phyloP scores from a whole-genome alignment of 257 asterid species.

The Penstemon newberryi region DNA sequence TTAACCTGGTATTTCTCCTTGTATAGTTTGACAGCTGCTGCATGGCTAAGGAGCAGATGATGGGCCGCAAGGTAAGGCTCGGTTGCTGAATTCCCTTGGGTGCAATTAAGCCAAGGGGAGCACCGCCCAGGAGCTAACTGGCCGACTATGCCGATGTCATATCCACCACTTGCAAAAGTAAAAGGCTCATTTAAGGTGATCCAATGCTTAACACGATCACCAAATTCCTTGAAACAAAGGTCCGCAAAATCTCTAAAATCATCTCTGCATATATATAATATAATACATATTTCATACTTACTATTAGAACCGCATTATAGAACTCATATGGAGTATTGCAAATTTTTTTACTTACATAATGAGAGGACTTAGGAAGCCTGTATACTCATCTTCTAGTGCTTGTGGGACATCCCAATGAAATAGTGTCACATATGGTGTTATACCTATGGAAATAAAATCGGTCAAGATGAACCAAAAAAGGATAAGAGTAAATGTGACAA shows the following conservation, averaged over 20 bases:
- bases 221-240: conserved; percentile 55
- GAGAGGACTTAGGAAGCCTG: conserved; percentile 54
- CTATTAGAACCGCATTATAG: neutral
- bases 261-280: conserved; percentile 32
- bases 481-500: neutral
- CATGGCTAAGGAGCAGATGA: conserved; percentile 53
- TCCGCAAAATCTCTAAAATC: conserved; percentile 52
- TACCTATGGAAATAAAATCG: conserved; percentile 31
- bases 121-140: conserved; percentile 56
- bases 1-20: conserved; percentile 47
- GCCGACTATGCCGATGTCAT: conserved; percentile 31
- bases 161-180: conserved; percentile 33
- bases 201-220: conserved; percentile 65
- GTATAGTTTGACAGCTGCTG: conserved; percentile 43
- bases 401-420: conserved; percentile 83
- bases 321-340: neutral
- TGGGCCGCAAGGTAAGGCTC: conserved; percentile 71
- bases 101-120: conserved; percentile 45
- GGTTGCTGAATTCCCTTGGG: conserved; percentile 46
- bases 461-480: neutral
- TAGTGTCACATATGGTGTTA: conserved; percentile 58
- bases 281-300: no score
- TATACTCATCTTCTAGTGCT: conserved; percentile 67
- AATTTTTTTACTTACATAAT: conserved; percentile 46
- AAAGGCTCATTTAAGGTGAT: conserved; percentile 58